phyloP scores from a whole-genome alignment of 2,329 filamentous ascomycete species.

The Fusarium nematophilum region DNA sequence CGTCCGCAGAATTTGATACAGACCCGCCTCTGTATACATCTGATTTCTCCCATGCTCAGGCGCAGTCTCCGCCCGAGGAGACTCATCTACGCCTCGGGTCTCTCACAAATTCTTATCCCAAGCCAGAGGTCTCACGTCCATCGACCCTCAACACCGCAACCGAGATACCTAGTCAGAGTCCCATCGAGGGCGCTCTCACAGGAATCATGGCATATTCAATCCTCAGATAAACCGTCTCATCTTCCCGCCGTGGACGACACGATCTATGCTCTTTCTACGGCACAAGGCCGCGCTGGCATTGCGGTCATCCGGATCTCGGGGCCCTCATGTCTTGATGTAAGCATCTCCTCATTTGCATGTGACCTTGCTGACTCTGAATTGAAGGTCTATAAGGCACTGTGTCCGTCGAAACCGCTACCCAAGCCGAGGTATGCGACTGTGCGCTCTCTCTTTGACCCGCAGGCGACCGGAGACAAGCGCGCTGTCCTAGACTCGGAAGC shows the following conservation, averaged over 20 bases:
- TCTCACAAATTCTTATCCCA: slow-evolving; percentile 2
- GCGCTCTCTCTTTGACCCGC: slow-evolving; percentile 75
- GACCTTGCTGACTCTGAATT: slow-evolving; percentile 7
- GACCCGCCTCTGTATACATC: background rate
- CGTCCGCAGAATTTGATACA: background rate
- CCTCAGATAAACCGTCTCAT: slow-evolving; percentile 3
- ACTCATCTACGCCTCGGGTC: slow-evolving; percentile 28
- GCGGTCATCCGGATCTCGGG: slow-evolving; percentile 91
- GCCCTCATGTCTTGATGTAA: slow-evolving; percentile 75
- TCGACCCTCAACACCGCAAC: background rate
- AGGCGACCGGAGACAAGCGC: slow-evolving; percentile 21
- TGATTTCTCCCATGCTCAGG: slow-evolving; percentile 39
- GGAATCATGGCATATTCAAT: slow-evolving; percentile 11
- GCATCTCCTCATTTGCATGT: slow-evolving; percentile 14
- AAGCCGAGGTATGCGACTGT: slow-evolving; percentile 73
- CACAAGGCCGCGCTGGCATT: slow-evolving; percentile 86
- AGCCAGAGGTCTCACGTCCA: background rate
- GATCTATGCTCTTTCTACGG: slow-evolving; percentile 93
- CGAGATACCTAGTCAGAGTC: background rate
- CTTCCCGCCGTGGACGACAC: slow-evolving; percentile 62
- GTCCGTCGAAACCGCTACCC: slow-evolving; percentile 58
- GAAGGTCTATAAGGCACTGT: slow-evolving; percentile 64
- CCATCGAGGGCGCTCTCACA: slow-evolving; percentile 21
- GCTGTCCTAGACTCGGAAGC: slow-evolving; percentile 82
- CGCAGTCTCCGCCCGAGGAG: slow-evolving; percentile 34